Base-by-base conservation (phyloP, 768 basidiomycete genomes). In the Termitomyces titanicus region DNA sequence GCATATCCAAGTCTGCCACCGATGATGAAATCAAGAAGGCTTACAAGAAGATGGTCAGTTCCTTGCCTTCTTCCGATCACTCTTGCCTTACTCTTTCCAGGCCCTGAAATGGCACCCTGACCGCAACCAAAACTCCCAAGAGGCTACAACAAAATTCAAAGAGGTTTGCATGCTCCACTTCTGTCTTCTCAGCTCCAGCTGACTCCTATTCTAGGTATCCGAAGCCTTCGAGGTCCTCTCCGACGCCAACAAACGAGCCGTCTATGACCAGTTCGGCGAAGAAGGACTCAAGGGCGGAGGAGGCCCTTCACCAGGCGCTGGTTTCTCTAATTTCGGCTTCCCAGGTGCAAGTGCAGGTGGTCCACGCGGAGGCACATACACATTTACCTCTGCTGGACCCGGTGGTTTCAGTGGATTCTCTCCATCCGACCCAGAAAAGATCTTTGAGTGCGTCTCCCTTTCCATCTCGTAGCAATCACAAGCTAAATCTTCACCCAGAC, bases 91-190 rank as follows among this genome's bases (percentile, higher is more conserved):
- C 33, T 24, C 33, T n/a, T 9, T 22, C 3, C 55, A 77, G 89
- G 92, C 94, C 45, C 70, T 97, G 69, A 94, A 92, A 82, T 92
- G 91, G 87, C 96, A 98, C 70, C 95, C 95, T 35, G 94, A 97
- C 68, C 82, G 94, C 37, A 96, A 97, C 66, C 74, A 74, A 52
- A 90, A 92, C 27, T 87, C 89, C 47, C 94, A 94, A 61, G 88
- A 86, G 60, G 89, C 96, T 0, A 86, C 83, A 2, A 79, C 82
- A 69, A 96, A 90, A 71, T 98, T 99, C 72, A 95, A 99, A 74
- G 84, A 95, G 81, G 94, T 87, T 39, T 25, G 77, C 64, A 0
- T 17, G 2, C 13, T 4, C 1, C 8, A 31, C 2, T 27, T 29
- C 15, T 33, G 35, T 2, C 20, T 17, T 50, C 20, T 33, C 9